Evolutionary conservation across 768 basidiomycete species (phyloP), one percentile per base, ranked within the genome.

Genomic region (Scleroderma citrinum): DNA sequence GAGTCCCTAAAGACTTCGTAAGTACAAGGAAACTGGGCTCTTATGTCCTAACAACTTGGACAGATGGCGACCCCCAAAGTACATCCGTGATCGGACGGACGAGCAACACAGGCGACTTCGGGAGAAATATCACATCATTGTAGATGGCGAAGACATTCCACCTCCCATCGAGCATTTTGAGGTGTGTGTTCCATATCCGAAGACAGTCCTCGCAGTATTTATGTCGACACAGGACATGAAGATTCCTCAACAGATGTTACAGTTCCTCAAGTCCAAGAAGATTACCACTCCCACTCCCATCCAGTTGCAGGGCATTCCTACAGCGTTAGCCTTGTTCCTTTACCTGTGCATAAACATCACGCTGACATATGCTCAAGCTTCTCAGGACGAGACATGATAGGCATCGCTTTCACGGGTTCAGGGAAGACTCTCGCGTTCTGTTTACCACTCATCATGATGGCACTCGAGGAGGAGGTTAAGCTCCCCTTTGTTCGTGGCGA

Each of bases 391-490:
- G 96, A 99, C 65, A 87, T 98, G 72, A 99, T 98, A 55, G 96
- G 96, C 17, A 98, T 99, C 55, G 96, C 96, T 3, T 98, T 98
- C 70, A 99, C 96, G 21, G 96, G 96, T 34, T 98, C 95, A 0
- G 96, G 96, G 14, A 99, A 99, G 71, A 99, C 96, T 0, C 80
- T 99, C n/a, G 86, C 94, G 0, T 99, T 99, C 70, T 95, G 92
- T 56, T 73, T 99, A n/a, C 96, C 96, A 2, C 74, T 97, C 21
- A 93, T 98, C 56, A 98, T 99, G 96, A 74, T 89, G 56, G 87
- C 93, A 1, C 75, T 95, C 14, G 95, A 98, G 71, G 92, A 95
- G 65, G 96, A 98, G 68, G 76, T 74, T 50, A 92, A 89, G 56
- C 69, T 98, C 31, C 88, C 95, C 0, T 92, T 97, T 66, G 71